Conservation (phyloP, 2,329 filamentous ascomycete species). For the Phialophora tarda region DNA sequence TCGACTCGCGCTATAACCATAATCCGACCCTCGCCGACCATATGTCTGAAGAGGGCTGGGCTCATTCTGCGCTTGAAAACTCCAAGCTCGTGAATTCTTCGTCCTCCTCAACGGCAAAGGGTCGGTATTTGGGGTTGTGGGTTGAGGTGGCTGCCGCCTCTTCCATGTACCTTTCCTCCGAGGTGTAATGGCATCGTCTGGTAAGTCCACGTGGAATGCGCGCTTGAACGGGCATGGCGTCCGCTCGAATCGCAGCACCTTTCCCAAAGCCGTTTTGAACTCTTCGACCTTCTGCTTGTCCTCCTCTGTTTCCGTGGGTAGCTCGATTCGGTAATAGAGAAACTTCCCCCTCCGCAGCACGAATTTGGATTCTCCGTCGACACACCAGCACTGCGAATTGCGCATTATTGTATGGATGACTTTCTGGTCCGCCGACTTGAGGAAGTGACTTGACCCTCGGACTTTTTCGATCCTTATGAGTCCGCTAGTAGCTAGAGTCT, state of each 20-base stretch:
- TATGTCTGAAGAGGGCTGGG: constrained; percentile 28
- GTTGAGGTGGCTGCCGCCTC: constrained; percentile 61
- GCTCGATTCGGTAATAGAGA: constrained; percentile 88
- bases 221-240: constrained; percentile 85
- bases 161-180: constrained; percentile 72
- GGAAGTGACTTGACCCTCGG: constrained; percentile 82
- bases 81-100: constrained; percentile 36
- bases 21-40: constrained; percentile 35
- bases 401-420: constrained; percentile 85
- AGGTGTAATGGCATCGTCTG: constrained; percentile 69
- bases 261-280: constrained; percentile 71
- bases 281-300: constrained; percentile 68
- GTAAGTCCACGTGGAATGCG: constrained; percentile 74
- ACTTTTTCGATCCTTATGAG: constrained; percentile 83
- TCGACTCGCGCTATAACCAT: constrained; percentile 31
- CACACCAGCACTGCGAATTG: constrained; percentile 91
- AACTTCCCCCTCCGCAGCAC: constrained; percentile 83
- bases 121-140: constrained; percentile 32
- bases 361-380: constrained; percentile 82
- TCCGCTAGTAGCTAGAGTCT: constrained; percentile 82
- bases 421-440: constrained; percentile 72
- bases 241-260: constrained; percentile 82
- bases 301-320: constrained; percentile 69
- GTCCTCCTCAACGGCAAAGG: constrained; percentile 26
- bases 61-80: constrained; percentile 29